phyloP scores from a whole-genome alignment of 2,329 filamentous ascomycete species.

The Apiospora pterosperma region DNA sequence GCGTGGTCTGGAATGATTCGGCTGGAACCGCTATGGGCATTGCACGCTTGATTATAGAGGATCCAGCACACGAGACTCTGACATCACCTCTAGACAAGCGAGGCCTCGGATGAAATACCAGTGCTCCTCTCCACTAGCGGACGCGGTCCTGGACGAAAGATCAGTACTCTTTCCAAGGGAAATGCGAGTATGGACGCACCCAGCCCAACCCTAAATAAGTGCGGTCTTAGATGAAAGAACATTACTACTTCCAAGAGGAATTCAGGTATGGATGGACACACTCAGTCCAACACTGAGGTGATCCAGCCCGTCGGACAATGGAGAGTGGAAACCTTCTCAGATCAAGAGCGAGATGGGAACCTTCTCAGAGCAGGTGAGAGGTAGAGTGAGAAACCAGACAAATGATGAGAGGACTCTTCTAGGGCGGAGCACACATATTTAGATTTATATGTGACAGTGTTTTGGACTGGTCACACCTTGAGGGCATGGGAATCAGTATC shows the following conservation, averaged over 20 bases:
- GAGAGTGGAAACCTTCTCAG: neutral
- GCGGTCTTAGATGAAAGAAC: neutral
- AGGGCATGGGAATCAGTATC: neutral
- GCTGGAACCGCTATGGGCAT: conserved; percentile 53
- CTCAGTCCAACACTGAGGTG: neutral
- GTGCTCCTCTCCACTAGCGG: neutral
- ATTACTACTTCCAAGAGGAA: no score
- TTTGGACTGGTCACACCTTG: neutral
- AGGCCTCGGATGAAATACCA: conserved; percentile 20
- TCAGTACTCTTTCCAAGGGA: neutral
- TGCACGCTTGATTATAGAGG: conserved; percentile 56
- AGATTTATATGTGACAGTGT: neutral
- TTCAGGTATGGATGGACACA: neutral
- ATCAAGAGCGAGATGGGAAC: neutral
- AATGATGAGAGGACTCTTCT: neutral
- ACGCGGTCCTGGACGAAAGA: neutral
- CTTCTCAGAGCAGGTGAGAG: neutral
- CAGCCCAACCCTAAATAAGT: neutral
- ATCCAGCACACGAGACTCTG: conserved; percentile 30
- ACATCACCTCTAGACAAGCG: conserved; percentile 20
- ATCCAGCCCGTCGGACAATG: neutral
- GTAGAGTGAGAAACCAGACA: neutral
- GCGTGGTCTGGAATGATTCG: conserved; percentile 43
- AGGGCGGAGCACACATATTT: neutral
- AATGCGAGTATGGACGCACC: neutral